phyloP scores from a whole-genome alignment of 1,284 basidiomycete species.

The Malassezia vespertilionis region DNA sequence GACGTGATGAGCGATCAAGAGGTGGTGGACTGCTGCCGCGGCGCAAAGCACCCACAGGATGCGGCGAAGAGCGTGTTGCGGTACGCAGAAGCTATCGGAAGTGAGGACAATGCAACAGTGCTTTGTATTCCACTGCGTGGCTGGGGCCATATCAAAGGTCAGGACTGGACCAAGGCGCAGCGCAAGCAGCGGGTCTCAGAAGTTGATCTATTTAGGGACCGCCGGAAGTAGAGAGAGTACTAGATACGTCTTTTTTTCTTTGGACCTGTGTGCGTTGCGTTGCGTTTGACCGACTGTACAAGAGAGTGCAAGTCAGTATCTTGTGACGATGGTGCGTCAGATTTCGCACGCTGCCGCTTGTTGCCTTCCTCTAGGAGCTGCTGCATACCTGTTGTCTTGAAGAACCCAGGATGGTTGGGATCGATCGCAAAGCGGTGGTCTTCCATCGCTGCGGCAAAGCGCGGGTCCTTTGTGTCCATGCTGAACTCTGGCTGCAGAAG shows the following conservation, averaged over 20 bases:
- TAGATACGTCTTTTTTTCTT: not conserved
- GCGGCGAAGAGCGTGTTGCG: constrained; percentile 73
- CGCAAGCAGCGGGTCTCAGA: constrained; percentile 26
- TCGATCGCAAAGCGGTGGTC: constrained; percentile 90
- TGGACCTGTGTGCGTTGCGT: not conserved
- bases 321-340: not conserved
- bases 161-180: constrained; percentile 60
- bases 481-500: constrained; percentile 53
- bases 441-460: constrained; percentile 77
- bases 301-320: constrained; percentile 3
- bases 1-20: constrained; percentile 85
- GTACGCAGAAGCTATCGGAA: constrained; percentile 75
- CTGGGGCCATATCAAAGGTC: constrained; percentile 70
- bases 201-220: constrained; percentile 29
- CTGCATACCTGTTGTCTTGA: constrained; percentile 43
- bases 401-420: constrained; percentile 65
- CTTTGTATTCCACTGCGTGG: constrained; percentile 85
- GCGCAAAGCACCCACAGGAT: constrained; percentile 60
- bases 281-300: constrained; percentile 13
- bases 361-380: constrained; percentile 33
- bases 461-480: constrained; percentile 73
- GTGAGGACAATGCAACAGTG: constrained; percentile 81
- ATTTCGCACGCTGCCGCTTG: constrained; percentile 10
- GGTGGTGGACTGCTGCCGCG: constrained; percentile 75
- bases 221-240: constrained; percentile 18